Evolutionary conservation across 1,284 basidiomycete species (phyloP), one percentile per base, ranked within the genome.

Genomic region (Hemileia vastatrix): DNA sequence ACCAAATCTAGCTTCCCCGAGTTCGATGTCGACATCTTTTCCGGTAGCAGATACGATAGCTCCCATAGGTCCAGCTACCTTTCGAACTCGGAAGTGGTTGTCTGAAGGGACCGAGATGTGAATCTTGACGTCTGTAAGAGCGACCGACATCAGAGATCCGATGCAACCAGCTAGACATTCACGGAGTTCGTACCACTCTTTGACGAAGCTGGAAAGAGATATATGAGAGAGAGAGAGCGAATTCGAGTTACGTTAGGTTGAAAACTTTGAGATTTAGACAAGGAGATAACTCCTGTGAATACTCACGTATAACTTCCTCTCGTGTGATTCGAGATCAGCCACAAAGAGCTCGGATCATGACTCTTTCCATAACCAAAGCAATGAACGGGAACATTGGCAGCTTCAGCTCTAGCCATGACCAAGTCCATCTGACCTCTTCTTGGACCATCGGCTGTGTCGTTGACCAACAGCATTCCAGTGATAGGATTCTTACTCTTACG

Each of bases 351-450:
- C 4, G 94, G 93, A 76, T 98, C 94, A 75, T 97, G 94, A 13
- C 88, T 88, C 66, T 90, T 88, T 57, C 93, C 93, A 74, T 94
- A 98, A 53, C 94, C 94, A 68, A 98, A 88, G 1, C 90, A 88
- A 77, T 98, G 94, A 60, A 98, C 92, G 1, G 94, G 92, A 23
- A 94, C 85, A 71, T 77, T 79, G 63, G 90, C 94, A 2, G 93
- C 93, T 73, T 98, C 94, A 0, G 92, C 88, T 48, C 94, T 86
- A 48, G 93, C 92, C 65, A 95, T 86, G 31, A 96, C 90, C 18
- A 98, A 82, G 72, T 97, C 93, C 90, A 98, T 96, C 77, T 96
- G 91, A n/a, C 90, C 88, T n/a, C 91, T 85, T 54, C 89, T 84
- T 9, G 92, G 90, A 66, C 84, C 86, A 71, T 96, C 92, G 4